These are phyloP conservation scores for Turnera subulata DNA, from an alignment of 345 rosid species.

Conservation along the genomic window DNA sequence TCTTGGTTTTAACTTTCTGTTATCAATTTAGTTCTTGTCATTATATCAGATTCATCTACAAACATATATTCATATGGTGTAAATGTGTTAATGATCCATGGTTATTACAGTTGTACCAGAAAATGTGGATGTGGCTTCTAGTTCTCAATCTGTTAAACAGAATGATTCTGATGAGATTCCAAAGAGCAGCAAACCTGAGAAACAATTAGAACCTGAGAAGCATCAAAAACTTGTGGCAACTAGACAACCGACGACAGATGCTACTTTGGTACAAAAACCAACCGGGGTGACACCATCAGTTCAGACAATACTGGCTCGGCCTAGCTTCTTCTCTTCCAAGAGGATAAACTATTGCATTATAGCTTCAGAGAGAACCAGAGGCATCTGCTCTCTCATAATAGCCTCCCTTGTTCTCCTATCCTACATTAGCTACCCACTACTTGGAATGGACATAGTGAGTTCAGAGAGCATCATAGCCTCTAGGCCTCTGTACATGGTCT, in stretches of 20 bases:
- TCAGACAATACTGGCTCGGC: slow-evolving; percentile 1
- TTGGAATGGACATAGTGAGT: slow-evolving; percentile 33
- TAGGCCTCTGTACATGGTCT: slow-evolving; percentile 60
- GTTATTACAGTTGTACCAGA: slow-evolving; percentile 4
- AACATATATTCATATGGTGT: neutral
- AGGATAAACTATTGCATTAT: slow-evolving; percentile 48
- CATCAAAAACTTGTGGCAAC: neutral
- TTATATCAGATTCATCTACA: neutral
- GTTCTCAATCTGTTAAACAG: neutral
- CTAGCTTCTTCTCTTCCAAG: slow-evolving; percentile 44
- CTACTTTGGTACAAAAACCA: neutral
- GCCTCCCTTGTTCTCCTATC: slow-evolving; percentile 52
- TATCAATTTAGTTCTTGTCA: neutral
- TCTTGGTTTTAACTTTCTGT: neutral
- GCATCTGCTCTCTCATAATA: slow-evolving; percentile 49
- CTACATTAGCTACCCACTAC: slow-evolving; percentile 32
- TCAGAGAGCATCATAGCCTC: slow-evolving; percentile 37
- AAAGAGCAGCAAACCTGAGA: neutral
- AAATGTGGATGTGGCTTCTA: neutral
- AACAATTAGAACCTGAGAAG: slow-evolving; percentile 1
- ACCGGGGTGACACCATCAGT: neutral
- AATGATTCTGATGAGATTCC: neutral
- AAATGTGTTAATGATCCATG: neutral
- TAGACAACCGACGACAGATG: neutral
- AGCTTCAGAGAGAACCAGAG: slow-evolving; percentile 49